A percentile compares a stretch with the other conserved stretches of the same genome.
Evolutionary conservation across 495 filamentous ascomycete genomes (phyloP).

Genomic region (Neurospora sp.): DNA sequence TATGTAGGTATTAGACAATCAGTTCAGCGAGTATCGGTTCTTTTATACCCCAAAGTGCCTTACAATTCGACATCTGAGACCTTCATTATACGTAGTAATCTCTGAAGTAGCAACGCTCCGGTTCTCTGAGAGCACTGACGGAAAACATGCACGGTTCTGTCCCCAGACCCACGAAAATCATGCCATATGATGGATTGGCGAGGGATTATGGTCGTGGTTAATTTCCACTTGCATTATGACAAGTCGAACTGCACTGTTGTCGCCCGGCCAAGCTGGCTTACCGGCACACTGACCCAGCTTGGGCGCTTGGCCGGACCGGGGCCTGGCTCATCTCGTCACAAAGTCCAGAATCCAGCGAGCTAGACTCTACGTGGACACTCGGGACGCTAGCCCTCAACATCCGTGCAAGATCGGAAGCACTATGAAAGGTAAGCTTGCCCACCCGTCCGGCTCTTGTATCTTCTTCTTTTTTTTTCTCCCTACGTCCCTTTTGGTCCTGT

Average conservation of each 20-base stretch:
- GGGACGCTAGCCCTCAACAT: not conserved
- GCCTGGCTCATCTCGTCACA: not conserved
- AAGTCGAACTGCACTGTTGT: not conserved
- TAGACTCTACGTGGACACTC: not conserved
- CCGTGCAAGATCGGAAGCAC: not conserved
- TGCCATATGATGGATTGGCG: not conserved
- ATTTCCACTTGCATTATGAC: not conserved
- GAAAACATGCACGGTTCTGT: not conserved
- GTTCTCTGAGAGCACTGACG: not conserved
- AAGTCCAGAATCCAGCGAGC: not conserved
- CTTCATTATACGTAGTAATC: not conserved
- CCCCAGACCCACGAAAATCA: not conserved
- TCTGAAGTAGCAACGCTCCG: not conserved
- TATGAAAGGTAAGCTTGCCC: slow-evolving; percentile 14
- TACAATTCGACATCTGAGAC: not conserved
- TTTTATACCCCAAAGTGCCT: not conserved
- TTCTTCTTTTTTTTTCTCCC: slow-evolving; percentile 4
- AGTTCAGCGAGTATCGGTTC: not conserved
- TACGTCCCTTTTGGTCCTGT: slow-evolving; percentile 11
- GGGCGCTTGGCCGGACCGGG: not conserved
- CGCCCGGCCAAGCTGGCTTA: not conserved
- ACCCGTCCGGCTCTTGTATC: slow-evolving; percentile 2
- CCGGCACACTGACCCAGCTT: not conserved
- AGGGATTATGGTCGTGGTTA: not conserved
- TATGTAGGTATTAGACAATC: not conserved